These are phyloP conservation scores for Cinnamomum chago DNA, from an alignment of 164 flowering plant genomes.

Conservation along the genomic window DNA sequence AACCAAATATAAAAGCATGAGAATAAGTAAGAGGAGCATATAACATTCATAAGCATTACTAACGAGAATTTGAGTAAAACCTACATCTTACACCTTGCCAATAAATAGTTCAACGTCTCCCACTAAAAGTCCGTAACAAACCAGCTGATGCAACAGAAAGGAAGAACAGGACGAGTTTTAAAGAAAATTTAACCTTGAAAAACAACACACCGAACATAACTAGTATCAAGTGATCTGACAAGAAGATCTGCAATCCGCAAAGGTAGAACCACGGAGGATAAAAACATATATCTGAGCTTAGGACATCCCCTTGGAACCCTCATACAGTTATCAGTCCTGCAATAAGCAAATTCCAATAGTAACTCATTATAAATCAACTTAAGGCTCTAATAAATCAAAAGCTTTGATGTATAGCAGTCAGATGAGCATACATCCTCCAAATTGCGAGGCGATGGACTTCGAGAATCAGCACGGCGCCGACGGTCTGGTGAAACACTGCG, in stretches of 20 bases:
- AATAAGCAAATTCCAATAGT: conserved; percentile 4
- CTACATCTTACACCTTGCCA: too few relatives aligned
- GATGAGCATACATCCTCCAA: conserved; percentile 11
- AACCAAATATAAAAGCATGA: too few relatives aligned
- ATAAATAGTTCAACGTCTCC: conserved; percentile 3
- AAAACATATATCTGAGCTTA: too few relatives aligned
- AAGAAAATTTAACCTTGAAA: conserved; percentile 18
- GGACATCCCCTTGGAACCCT: not conserved
- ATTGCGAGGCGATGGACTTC: conserved; percentile 58
- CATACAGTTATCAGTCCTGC: conserved; percentile 33
- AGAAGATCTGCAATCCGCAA: not conserved
- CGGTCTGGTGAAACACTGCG: conserved; percentile 50
- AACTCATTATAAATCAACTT: not conserved
- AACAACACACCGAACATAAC: conserved; percentile 18
- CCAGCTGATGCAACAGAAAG: conserved; percentile 13
- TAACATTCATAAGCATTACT: too few relatives aligned
- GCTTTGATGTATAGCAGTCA: too few relatives aligned
- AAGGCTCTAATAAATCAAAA: not conserved
- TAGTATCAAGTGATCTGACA: not conserved
- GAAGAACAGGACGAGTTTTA: conserved; percentile 1
- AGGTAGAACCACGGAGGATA: not conserved
- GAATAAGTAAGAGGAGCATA: too few relatives aligned
- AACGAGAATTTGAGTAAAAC: too few relatives aligned
- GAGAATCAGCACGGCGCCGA: conserved; percentile 45
- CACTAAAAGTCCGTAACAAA: conserved; percentile 20